phyloP scores from a whole-genome alignment of 2,329 filamentous ascomycete genomes.

The Whalleya microplaca region DNA sequence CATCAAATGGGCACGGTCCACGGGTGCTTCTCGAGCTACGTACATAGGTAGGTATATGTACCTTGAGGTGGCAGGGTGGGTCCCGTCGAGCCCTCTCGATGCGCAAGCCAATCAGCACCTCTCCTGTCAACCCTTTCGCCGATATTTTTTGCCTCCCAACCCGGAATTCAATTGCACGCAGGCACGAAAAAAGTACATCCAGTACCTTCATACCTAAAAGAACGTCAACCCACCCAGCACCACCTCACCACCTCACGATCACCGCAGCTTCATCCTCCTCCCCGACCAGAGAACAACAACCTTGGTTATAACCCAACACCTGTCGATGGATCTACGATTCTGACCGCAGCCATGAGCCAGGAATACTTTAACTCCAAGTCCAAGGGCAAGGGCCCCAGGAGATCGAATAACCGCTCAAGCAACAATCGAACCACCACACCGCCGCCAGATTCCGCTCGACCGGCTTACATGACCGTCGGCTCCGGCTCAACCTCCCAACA shows the following conservation, averaged over 20 bases:
- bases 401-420: conserved; percentile 36
- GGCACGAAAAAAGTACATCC: too few relatives aligned
- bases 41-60: too few relatives aligned
- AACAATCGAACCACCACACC: conserved; percentile 28
- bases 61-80: not conserved
- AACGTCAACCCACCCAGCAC: too few relatives aligned
- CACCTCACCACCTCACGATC: not conserved
- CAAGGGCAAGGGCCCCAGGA: conserved; percentile 55
- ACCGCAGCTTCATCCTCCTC: not conserved
- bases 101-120: conserved; percentile 1
- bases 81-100: not conserved
- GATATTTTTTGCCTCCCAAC: not conserved
- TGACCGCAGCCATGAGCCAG: conserved; percentile 59
- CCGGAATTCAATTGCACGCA: conserved; percentile 7
- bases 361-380: conserved; percentile 52
- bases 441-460: conserved; percentile 43
- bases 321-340: conserved; percentile 21
- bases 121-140: not conserved
- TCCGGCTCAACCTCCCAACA: conserved; percentile 80
- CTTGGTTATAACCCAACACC: not conserved
- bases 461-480: conserved; percentile 87
- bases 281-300: not conserved
- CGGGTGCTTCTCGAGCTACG: too few relatives aligned
- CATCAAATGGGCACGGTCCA: not conserved
- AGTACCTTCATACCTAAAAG: too few relatives aligned